Evolutionary conservation across 2,329 filamentous ascomycete species (phyloP), one percentile per base, ranked within the genome.

Genomic region (Aureobasidium vineae): DNA sequence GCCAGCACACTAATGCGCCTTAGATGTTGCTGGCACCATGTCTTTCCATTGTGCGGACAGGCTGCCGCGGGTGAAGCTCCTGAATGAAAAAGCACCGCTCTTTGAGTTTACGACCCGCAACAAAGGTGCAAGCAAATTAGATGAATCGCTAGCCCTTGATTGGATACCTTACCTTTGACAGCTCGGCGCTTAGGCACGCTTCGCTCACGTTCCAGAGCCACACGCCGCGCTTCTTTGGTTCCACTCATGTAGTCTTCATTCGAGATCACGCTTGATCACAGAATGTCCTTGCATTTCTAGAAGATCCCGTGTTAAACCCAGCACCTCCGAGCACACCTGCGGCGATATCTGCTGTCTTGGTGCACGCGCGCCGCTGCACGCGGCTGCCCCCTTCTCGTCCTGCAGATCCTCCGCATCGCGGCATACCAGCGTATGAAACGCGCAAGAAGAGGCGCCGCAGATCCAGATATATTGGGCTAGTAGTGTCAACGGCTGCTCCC

Each of bases 351-450:
- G 36, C 33, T 45, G 33, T 33, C 16, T 31, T 38, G 40, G 16
- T 38, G 26, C 28, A 26, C 43, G n/a, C 41, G 57, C 41, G 15
- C n/a, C 16, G 40, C 56, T 47, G 41, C 41, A 31, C 8, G 54
- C 57, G 41, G 43, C 41, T 61, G n/a, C 26, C 28, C 36, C 11
- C 53, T 26, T 49, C 21, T 38, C 23, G 6, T 28, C 33, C 19
- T 49, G 61, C 38, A 64, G 61, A 64, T 64, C 61, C 61, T 64
- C 61, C 61, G 49, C 61, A 64, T 63, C 33, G 28, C 38, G 61
- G 45, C 40, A 54, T 54, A 64, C 38, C 49, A 31, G 47, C 19
- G 41, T 43, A 52, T 54, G 47, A 64, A 64, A 64, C 61, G 49
- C 61, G 61, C 49, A 64, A 53, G 36, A 54, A 23, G 60, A 63